Percentiles rank a stretch among this genome's conserved stretches.
These are phyloP conservation scores for Dinochytrium kinnereticum DNA, from an alignment of 371 early-diverging fungal genomes.

Conservation along the genomic window DNA sequence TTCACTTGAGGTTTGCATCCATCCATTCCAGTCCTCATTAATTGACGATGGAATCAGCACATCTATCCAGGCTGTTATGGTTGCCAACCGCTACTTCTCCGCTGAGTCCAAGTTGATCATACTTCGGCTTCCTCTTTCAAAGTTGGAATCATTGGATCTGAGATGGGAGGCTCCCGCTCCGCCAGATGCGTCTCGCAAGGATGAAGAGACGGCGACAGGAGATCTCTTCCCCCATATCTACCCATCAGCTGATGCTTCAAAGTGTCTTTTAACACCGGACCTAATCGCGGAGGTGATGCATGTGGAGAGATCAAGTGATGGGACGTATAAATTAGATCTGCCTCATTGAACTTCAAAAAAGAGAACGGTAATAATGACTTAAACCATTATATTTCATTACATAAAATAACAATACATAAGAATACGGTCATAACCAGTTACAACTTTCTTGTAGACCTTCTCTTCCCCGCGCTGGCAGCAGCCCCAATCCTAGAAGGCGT, in stretches of 20 bases:
- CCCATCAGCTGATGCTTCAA: too few relatives aligned
- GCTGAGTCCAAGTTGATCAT: background rate
- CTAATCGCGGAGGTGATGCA: background rate
- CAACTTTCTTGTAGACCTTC: background rate
- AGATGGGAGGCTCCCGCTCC: conserved; percentile 5
- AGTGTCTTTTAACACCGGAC: background rate
- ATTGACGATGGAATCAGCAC: too few relatives aligned
- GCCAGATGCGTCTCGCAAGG: background rate
- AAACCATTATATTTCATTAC: background rate
- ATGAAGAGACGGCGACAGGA: conserved; percentile 43
- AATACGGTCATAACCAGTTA: too few relatives aligned
- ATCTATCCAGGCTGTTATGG: background rate
- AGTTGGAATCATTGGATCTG: conserved; percentile 32
- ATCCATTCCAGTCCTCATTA: background rate
- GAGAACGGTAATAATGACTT: background rate
- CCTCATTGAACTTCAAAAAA: background rate
- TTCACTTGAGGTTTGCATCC: background rate
- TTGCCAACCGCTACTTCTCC: conserved; percentile 10
- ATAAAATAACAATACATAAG: background rate
- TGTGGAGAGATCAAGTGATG: background rate
- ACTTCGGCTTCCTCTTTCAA: conserved; percentile 46
- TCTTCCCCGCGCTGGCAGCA: background rate
- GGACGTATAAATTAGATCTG: background rate
- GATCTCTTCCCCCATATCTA: conserved; percentile 26
- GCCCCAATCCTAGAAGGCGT: background rate